Percentiles rank a stretch among this genome's conserved stretches.
Conservation (phyloP, 2,329 filamentous ascomycete genomes). For the Colletotrichum eleusines region DNA sequence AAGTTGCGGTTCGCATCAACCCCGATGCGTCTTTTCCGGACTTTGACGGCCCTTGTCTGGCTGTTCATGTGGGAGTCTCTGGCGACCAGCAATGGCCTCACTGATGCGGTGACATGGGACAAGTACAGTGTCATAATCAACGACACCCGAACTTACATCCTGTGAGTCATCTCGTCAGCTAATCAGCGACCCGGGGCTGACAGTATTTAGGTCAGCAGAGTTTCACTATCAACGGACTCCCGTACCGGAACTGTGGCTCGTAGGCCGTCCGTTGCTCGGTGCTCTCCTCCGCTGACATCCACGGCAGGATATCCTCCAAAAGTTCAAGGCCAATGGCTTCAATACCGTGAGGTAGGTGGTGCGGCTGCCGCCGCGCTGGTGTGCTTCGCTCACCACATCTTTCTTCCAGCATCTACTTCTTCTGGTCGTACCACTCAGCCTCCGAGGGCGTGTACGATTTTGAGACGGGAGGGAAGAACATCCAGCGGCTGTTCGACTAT, state of each 20-base stretch:
- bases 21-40: slow-evolving; percentile 20
- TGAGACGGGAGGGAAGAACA: slow-evolving; percentile 55
- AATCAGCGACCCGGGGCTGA: slow-evolving; percentile 64
- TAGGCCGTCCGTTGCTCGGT: slow-evolving; percentile 24
- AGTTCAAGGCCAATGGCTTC: slow-evolving; percentile 85
- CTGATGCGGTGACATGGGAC: slow-evolving; percentile 74
- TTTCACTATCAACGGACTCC: slow-evolving; percentile 74
- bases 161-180: neutral
- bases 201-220: slow-evolving; percentile 75
- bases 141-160: slow-evolving; percentile 55
- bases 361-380: neutral
- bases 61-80: slow-evolving; percentile 42
- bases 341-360: slow-evolving; percentile 75
- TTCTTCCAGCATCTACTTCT: slow-evolving; percentile 73
- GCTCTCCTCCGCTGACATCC: neutral
- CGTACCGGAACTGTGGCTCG: slow-evolving; percentile 67
- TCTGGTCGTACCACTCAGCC: slow-evolving; percentile 81
- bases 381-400: neutral
- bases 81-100: slow-evolving; percentile 56
- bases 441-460: slow-evolving; percentile 80
- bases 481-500: slow-evolving; percentile 81
- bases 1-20: slow-evolving; percentile 5
- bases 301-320: slow-evolving; percentile 76
- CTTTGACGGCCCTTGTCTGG: slow-evolving; percentile 22
- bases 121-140: slow-evolving; percentile 77